A percentile compares a stretch with the other conserved stretches of the same genome.
These are phyloP conservation scores for Scedosporium apiospermum DNA, from an alignment of 2,329 filamentous ascomycete genomes.

Conservation along the genomic window DNA sequence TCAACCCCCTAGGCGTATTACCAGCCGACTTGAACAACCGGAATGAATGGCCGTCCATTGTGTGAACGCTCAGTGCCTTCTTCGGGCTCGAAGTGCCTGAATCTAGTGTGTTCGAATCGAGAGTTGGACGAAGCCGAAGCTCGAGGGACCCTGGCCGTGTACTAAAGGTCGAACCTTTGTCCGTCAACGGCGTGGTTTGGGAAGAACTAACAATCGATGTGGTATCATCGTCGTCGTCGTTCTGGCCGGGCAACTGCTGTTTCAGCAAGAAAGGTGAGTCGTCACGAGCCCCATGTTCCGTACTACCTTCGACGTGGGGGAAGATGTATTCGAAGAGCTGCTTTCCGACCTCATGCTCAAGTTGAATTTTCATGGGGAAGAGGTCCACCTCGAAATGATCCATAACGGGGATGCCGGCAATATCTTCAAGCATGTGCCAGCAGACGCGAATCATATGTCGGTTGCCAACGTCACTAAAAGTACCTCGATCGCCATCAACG, in stretches of 20 bases:
- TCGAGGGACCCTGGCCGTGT: conserved; percentile 68
- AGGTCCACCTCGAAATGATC: conserved; percentile 94
- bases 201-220: conserved; percentile 24
- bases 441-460: conserved; percentile 86
- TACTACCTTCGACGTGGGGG: conserved; percentile 63
- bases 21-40: conserved; percentile 38
- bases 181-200: conserved; percentile 24
- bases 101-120: conserved; percentile 42
- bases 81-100: conserved; percentile 24
- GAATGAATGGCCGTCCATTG: conserved; percentile 39
- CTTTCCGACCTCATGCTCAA: conserved; percentile 87
- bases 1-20: conserved; percentile 30
- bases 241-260: conserved; percentile 37
- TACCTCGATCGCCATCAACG: conserved; percentile 52
- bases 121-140: conserved; percentile 71
- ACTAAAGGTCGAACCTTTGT: conserved; percentile 42
- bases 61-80: conserved; percentile 40
- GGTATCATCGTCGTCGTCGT: conserved; percentile 33
- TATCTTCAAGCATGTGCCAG: conserved; percentile 97
- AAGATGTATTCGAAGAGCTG: conserved; percentile 97
- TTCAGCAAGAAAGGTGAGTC: conserved; percentile 52
- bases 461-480: conserved; percentile 37
- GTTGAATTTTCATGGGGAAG: conserved; percentile 85
- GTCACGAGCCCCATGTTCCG: conserved; percentile 34
- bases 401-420: conserved; percentile 94